Evolutionary conservation across 2,329 filamentous ascomycete species (phyloP), one percentile per base, ranked within the genome.

Genomic region (Cercospora canescens): DNA sequence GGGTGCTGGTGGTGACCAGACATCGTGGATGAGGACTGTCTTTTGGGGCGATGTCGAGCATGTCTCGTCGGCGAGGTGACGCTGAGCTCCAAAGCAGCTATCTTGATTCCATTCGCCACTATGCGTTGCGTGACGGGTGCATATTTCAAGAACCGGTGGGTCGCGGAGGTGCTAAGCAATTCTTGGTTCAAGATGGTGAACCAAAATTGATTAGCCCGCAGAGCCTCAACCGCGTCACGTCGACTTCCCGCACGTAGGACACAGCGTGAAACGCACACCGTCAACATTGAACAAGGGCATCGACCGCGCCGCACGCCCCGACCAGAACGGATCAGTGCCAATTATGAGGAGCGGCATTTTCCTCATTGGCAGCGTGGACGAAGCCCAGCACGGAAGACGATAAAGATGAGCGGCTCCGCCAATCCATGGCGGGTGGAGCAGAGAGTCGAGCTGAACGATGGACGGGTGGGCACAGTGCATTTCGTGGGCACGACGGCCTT

Each of bases 401-500:
- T 18, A 30, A 69, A 35, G 50, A 78, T 77, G 76, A 76, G 71
- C 69, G 70, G 65, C 56, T 67, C 72, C 58, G 57, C 72, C 54
- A 62, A 62, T 50, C 60, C 48, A 32, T 71, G 82, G 71, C 70
- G 75, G 35, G 75, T 81, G 62, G 94, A 93, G 74, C 91, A 95
- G 81, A 87, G 86, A 69, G 87, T 98, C 79, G 88, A 89, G 80
- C 88, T 96, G 72, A 87, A 85, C 74, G 91, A 97, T 79, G 91
- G 91, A 75, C 89, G 91, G 73, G 86, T 86, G 72, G 95, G 87
- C 72, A 86, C 87, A 67, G 87, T 99, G 70, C 92, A 92, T 73
- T 99, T 92, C 79, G 83, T 92, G 67, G 95, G 95, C 74, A 82
- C 86, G 63, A 93, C 94, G 39, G 83, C 87, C 73, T 97, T 98